Evolutionary conservation across 2,329 filamentous ascomycete genomes (phyloP).

Genomic region (Aureobasidium sp.): DNA sequence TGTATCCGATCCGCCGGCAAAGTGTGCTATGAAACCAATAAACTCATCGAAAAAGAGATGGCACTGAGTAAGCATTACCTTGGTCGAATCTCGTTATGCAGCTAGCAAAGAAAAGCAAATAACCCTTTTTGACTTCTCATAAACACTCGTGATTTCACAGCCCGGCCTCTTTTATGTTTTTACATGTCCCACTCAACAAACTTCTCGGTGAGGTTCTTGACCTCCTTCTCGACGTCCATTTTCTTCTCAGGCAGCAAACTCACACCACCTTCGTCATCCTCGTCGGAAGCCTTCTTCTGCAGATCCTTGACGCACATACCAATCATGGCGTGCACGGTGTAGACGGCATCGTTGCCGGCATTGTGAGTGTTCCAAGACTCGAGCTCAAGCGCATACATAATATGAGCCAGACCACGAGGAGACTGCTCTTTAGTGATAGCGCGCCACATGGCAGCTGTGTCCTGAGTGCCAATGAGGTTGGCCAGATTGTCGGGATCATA

Average conservation of each 20-base stretch:
- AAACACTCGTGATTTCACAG: not conserved
- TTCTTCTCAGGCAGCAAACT: not conserved
- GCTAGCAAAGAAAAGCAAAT: not conserved
- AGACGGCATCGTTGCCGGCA: slow-evolving; percentile 33
- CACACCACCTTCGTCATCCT: not conserved
- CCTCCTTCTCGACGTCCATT: not conserved
- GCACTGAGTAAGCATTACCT: too few relatives aligned
- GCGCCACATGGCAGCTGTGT: slow-evolving; percentile 67
- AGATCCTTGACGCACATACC: slow-evolving; percentile 48
- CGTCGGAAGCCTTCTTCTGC: slow-evolving; percentile 13
- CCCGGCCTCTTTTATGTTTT: not conserved
- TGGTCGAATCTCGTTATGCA: too few relatives aligned
- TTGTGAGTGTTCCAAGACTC: slow-evolving; percentile 39
- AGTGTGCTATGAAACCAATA: too few relatives aligned
- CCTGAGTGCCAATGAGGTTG: slow-evolving; percentile 58
- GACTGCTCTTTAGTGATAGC: slow-evolving; percentile 50
- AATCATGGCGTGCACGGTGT: slow-evolving; percentile 65
- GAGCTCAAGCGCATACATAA: slow-evolving; percentile 61
- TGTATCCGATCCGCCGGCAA: too few relatives aligned
- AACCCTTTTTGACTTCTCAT: not conserved
- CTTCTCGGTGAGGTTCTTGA: not conserved
- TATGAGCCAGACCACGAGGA: slow-evolving; percentile 48
- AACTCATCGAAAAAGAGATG: too few relatives aligned
- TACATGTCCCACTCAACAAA: slow-evolving; percentile 9
- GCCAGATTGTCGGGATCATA: slow-evolving; percentile 50